Base-by-base conservation (phyloP, 768 basidiomycete genomes). In the Leccinum disarticulatum region DNA sequence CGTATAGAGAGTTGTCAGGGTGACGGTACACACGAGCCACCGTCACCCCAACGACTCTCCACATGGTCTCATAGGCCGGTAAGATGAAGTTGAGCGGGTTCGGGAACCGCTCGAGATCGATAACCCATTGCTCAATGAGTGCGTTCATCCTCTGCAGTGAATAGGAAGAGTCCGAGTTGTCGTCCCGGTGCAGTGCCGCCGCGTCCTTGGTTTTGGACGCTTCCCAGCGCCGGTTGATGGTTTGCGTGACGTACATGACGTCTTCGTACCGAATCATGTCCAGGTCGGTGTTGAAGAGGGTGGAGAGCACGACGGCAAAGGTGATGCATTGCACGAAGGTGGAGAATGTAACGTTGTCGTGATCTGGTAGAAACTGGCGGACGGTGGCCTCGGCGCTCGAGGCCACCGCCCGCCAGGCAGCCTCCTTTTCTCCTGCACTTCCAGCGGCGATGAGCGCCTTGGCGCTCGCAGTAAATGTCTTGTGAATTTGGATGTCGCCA, bases 21-120 rank as follows among this genome's bases (percentile, higher is more conserved):
- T 66, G 55, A 25, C 72, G 66, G 57, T 74, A 66, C 52, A 61
- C 43, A 17, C 65, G 54, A 1, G 74, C 74, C 58, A 79, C 70
- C 0, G 80, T 79, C 1, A 83, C 67, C 0, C 84, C 85, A 27
- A 86, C 80, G 25, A 87, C 80, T 0, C 85, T 77, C 87, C 87
- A 87, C 59, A 86, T 72, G 0, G 85, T 86, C 61, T 87, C 87
- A 71, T 80, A 87, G 0, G 84, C 73, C 0, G 87, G 87, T 9
- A 87, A 77, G 48, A 87, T 77, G 36, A 81, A 79, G 52, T 87
- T 76, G 0, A 87, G 62, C 0, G 85, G 84, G 1, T 66, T 66
- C 8, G 62, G 59, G n/a, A 64, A 60, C 6, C 41, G 59, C 0
- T 75, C 72, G 2, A 17, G 54, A 1, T 67, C 62, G 31, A 74